A percentile compares a stretch with the other conserved stretches of the same genome.
phyloP scores from a whole-genome alignment of 176 grass and related monocot species.

The Carex cristatella region DNA sequence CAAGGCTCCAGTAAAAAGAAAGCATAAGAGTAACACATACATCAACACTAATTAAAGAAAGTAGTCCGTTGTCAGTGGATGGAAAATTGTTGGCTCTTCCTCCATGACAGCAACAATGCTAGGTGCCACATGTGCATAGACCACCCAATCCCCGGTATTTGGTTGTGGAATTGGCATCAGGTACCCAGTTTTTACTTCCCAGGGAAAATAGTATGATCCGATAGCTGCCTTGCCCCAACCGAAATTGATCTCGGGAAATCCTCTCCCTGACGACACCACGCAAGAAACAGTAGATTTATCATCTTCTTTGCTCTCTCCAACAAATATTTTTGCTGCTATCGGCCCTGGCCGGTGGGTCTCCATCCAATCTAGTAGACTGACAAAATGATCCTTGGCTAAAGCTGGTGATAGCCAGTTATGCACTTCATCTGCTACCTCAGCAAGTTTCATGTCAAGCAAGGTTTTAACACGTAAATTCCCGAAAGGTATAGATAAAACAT shows the following conservation, averaged over 20 bases:
- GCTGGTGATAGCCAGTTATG: slow-evolving; percentile 40
- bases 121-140: slow-evolving; percentile 42
- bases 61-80: slow-evolving; percentile 28
- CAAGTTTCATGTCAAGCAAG: slow-evolving; percentile 23
- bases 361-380: slow-evolving; percentile 46
- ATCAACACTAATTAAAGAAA: slow-evolving; percentile 16
- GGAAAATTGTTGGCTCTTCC: slow-evolving; percentile 42
- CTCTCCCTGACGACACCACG: slow-evolving; percentile 51
- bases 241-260: slow-evolving; percentile 49
- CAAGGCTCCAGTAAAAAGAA: background rate
- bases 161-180: slow-evolving; percentile 74
- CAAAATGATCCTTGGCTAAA: slow-evolving; percentile 42
- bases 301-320: slow-evolving; percentile 12
- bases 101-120: slow-evolving; percentile 42
- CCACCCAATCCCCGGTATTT: slow-evolving; percentile 50
- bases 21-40: background rate
- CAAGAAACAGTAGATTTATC: slow-evolving; percentile 7
- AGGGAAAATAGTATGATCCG: slow-evolving; percentile 68
- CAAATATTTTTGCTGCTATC: slow-evolving; percentile 33
- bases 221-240: slow-evolving; percentile 45
- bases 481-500: slow-evolving; percentile 57
- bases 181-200: slow-evolving; percentile 37
- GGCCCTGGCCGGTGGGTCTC: slow-evolving; percentile 41
- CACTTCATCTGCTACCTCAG: slow-evolving; percentile 44
- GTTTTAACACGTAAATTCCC: slow-evolving; percentile 17